Base-by-base conservation (phyloP, 1,284 basidiomycete species). In the Mycosarcoma maydis region DNA sequence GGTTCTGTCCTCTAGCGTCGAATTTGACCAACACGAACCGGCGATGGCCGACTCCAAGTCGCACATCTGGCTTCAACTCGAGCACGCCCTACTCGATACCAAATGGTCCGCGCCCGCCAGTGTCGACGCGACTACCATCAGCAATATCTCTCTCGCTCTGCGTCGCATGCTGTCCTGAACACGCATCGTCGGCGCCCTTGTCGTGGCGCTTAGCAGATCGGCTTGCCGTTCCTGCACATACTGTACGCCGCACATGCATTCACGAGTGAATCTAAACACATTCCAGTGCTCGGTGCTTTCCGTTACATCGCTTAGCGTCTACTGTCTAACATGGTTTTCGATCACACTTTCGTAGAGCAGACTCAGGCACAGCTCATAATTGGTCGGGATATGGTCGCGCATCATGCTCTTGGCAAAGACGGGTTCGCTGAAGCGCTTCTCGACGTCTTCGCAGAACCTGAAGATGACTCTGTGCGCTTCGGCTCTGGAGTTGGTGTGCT, bases 391-490 rank as follows among this genome's bases (percentile, higher is more conserved):
- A 32, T 78, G 76, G 50, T 78, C 76, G 30, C 75, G 26, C 23
- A 78, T 32, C 72, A 78, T 72, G 26, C 65, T 73, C 47, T 73
- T 69, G 4, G 74, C 66, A 32, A 77, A 85, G 72, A 84, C 66
- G 53, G 84, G 84, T 59, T 86, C 85, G 19, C 83, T 78, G 72
- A 86, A 86, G 4, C 85, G 64, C 57, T 83, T 83, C 56, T 83
- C 81, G 6, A 85, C 84, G 17, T 84, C 83, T 40, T 84, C 82
- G 54, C 84, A 84, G 39, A 81, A 78, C 3, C 84, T 75, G 20
- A 86, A 72, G 19, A 84, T 80, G 22, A 85, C 83, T 16, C 85
- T 68, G 32, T 84, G 78, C 3, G 84, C 85, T 44, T 83, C 68
- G 2, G 44, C 11, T 13, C 27, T 29, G 27, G 27, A 7, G 7